Conservation (phyloP, 2,329 filamentous ascomycete species). For the Fusarium dlaminii region DNA sequence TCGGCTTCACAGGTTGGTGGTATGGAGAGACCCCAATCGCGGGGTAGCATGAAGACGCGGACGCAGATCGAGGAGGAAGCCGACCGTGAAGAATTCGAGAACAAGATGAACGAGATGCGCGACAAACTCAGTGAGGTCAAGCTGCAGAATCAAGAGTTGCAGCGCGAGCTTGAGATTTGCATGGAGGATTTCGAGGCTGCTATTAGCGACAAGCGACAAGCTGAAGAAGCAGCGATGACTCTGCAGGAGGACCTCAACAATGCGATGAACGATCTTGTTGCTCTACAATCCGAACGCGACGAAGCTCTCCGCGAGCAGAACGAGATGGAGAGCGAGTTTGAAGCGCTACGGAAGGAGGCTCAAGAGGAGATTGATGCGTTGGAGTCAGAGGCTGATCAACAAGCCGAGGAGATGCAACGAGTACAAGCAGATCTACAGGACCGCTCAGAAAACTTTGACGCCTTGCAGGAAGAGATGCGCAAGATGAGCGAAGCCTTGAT, state of each 20-base stretch:
- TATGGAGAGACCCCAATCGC: slow-evolving; percentile 77
- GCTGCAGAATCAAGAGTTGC: slow-evolving; percentile 88
- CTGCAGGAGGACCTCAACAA: slow-evolving; percentile 85
- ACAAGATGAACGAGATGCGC: slow-evolving; percentile 81
- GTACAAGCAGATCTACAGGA: slow-evolving; percentile 78
- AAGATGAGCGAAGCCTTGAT: slow-evolving; percentile 88
- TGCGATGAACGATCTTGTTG: slow-evolving; percentile 81
- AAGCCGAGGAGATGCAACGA: slow-evolving; percentile 74
- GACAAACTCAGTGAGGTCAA: slow-evolving; percentile 89
- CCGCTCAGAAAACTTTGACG: slow-evolving; percentile 85
- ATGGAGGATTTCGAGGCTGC: slow-evolving; percentile 82
- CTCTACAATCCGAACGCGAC: slow-evolving; percentile 84
- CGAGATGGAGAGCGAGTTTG: slow-evolving; percentile 69
- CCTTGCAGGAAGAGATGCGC: slow-evolving; percentile 94
- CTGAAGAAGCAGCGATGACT: slow-evolving; percentile 66
- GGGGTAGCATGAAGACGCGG: slow-evolving; percentile 75
- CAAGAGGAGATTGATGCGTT: slow-evolving; percentile 73
- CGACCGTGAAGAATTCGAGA: slow-evolving; percentile 87
- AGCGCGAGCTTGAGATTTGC: slow-evolving; percentile 82
- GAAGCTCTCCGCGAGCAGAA: slow-evolving; percentile 77
- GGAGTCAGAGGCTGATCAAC: slow-evolving; percentile 77
- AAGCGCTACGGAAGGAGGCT: slow-evolving; percentile 68
- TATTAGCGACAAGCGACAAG: slow-evolving; percentile 68
- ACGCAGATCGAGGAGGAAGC: slow-evolving; percentile 72
- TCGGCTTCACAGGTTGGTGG: slow-evolving; percentile 83